Conservation (phyloP, 805 yeast genomes). For the Clavispora carvajalis region DNA sequence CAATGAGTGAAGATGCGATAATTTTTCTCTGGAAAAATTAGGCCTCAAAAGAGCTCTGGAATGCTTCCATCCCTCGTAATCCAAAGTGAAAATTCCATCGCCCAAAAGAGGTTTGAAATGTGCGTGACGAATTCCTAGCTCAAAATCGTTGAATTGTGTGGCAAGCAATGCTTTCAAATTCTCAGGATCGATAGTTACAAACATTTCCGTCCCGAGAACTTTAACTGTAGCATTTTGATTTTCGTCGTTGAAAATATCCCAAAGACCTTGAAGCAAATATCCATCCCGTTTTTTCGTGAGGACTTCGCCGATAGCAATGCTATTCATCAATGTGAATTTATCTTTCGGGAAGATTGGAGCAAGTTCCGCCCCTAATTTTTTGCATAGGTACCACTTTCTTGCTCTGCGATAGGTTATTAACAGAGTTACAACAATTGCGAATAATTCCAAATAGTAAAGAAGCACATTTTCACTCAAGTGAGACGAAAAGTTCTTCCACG, state of each 20-base stretch:
- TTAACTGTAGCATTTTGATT: constrained; percentile 6
- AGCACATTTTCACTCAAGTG: not conserved
- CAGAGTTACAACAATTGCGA: not conserved
- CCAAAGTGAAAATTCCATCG: constrained; percentile 35
- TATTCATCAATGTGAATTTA: not conserved
- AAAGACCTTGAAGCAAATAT: constrained; percentile 5
- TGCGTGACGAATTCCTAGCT: constrained; percentile 27
- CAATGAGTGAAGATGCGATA: constrained; percentile 29
- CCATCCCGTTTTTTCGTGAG: constrained; percentile 5
- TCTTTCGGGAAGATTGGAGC: not conserved
- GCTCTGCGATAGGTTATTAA: not conserved
- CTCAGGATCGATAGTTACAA: constrained; percentile 29
- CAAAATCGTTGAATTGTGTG: constrained; percentile 34
- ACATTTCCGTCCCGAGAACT: constrained; percentile 2
- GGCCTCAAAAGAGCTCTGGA: constrained; percentile 35
- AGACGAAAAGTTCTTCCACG: not conserved
- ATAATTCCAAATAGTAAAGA: not conserved
- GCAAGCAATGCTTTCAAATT: constrained; percentile 34
- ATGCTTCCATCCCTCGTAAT: constrained; percentile 36
- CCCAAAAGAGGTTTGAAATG: constrained; percentile 31
- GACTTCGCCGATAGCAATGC: not conserved
- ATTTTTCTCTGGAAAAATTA: constrained; percentile 34
- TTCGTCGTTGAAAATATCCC: constrained; percentile 5
- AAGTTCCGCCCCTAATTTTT: not conserved
- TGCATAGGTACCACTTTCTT: not conserved